Base-by-base conservation (phyloP, 257 asterid genomes). In the Jasminum sambac region DNA sequence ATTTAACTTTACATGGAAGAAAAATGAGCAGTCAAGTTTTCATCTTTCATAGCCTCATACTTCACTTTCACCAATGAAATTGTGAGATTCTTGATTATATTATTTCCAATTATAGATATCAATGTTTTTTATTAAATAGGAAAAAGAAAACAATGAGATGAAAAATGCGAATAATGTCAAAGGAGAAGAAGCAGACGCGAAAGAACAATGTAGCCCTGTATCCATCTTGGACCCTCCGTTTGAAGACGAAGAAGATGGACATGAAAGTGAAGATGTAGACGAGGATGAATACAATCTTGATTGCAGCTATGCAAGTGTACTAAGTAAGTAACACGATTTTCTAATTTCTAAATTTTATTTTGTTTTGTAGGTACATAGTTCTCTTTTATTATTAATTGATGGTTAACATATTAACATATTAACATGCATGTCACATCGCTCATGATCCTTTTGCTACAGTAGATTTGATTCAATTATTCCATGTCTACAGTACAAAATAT, bases 161-260 rank as follows among this genome's bases (percentile, higher is more conserved):
- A 63, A 69, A 63, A 75, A 66, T 21, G 59, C 59, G 16, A 75
- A 70, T 3, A 55, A 62, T 36, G 76, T 72, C 10, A 69, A 63
- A 64, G 67, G 38, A 21, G 90, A 72, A 5, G 96, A 79, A 40
- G 89, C 77, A 55, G 91, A 91, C 38, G 96, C 88, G 66, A 88
- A 86, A 62, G 95, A 90, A 38, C 97, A 90, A 72, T 81, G 88
- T 71, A 93, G 98, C 63, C 97, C 97, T 0, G 96, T 86, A 9
- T 93, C 97, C 0, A 84, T 93, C 25, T 48, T 93, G 65, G 97
- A 86, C 30, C 76, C 89, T 71, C 90, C 84, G 0, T 93, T 87
- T 25, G 88, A 90, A 62, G 90, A 90, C 19, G 78, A 76, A 41
- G 96, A 86, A 23, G 86, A 85, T 10, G 78, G 50, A 2, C 67